Base-by-base conservation (phyloP, 257 asterid species). In the Coffea canephora region DNA sequence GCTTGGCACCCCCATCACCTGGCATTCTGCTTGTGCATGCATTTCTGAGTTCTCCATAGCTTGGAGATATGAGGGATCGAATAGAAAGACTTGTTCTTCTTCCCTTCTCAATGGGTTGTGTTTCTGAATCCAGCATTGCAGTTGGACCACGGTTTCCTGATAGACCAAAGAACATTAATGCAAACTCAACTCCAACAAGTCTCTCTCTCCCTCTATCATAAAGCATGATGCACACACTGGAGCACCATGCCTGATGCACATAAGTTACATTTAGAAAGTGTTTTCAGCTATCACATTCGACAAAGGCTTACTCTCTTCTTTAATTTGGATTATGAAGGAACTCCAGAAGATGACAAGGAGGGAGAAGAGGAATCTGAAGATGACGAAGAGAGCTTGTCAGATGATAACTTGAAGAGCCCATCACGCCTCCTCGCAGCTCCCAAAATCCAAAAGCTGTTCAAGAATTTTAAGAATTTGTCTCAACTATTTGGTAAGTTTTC, bases 111-210 rank as follows among this genome's bases (percentile, higher is more conserved):
- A 78, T 87, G 74, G 93, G 93, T 27, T 93, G 97, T 86, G 82
- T 90, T 77, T 91, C 95, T 18, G 95, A 91, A 75, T 88, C 97
- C 64, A 90, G 97, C 87, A 85, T 91, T 77, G 93, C 92, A 8
- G 82, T 88, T 62, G 91, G 88, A 76, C 82, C 57, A 77, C 93
- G 83, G 76, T 92, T 84, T 70, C 86, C 85, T 27, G 85, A 85
- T 74, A 84, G 94, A 88, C 76, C 95, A 74, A 89, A 87, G 83
- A 80, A 77, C 50, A 77, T 80, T 50, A 3, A 39, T 39, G 43
- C 79, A 8, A 62, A 69, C 80, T 79, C 88, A 21, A 84, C 91
- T 74, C 94, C 91, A 67, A 88, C 89, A 81, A 88, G 96, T 91
- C 68, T n/a, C 67, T 74, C 68, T 74, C 85, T 75, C 62, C n/a